Percentiles rank a stretch among this genome's conserved stretches.
These are phyloP conservation scores for Sanghuangporus weigelae DNA, from an alignment of 1,284 basidiomycete species.

Conservation along the genomic window DNA sequence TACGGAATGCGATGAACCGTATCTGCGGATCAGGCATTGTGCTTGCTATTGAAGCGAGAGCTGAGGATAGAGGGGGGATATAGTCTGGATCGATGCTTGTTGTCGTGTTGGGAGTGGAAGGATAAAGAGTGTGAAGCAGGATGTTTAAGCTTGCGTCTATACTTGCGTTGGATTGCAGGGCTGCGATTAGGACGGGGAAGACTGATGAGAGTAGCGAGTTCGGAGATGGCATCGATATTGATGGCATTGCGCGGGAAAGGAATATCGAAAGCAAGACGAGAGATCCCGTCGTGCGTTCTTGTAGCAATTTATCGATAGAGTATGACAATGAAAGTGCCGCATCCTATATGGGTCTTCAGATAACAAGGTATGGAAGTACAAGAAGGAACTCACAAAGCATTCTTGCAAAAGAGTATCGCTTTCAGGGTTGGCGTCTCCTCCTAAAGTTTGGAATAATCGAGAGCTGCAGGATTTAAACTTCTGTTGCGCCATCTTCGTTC, in stretches of 20 bases:
- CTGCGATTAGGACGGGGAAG: constrained; percentile 41
- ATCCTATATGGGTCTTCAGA: neutral
- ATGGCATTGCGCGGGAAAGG: constrained; percentile 37
- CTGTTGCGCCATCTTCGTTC: neutral
- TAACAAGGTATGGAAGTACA: neutral
- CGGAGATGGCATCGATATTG: constrained; percentile 22
- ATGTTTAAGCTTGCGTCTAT: constrained; percentile 55
- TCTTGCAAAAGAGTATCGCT: neutral
- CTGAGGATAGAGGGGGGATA: constrained; percentile 39
- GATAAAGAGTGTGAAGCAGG: constrained; percentile 39
- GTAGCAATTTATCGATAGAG: neutral
- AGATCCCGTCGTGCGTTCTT: constrained; percentile 29
- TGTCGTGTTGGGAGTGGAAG: constrained; percentile 18
- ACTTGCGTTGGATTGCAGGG: constrained; percentile 45
- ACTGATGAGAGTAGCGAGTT: constrained; percentile 31
- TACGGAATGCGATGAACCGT: constrained; percentile 55
- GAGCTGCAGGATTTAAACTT: constrained; percentile 8
- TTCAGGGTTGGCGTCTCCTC: neutral
- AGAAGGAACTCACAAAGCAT: neutral
- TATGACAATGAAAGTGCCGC: neutral
- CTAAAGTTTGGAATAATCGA: constrained; percentile 1
- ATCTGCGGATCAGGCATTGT: constrained; percentile 51
- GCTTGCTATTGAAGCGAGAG: constrained; percentile 52
- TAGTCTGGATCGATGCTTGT: constrained; percentile 37
- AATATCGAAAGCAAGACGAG: constrained; percentile 33